Evolutionary conservation across 1,139 yeast species (phyloP).

Genomic region (Geotrichum histeridarum): DNA sequence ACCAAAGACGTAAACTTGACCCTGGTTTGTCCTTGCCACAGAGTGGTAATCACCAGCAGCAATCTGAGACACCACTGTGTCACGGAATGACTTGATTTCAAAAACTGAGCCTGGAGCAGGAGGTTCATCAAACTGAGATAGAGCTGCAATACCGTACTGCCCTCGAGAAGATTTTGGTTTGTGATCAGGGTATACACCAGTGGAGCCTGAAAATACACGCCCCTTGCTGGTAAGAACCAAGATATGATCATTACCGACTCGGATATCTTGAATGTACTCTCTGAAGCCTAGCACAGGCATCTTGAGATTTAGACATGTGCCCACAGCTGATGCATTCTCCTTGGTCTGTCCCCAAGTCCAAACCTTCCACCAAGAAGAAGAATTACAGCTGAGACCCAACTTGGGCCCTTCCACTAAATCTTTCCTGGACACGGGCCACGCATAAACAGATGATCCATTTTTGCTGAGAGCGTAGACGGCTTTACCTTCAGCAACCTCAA

Average conservation of each 20-base stretch:
- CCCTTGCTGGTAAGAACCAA: slow-evolving; percentile 59
- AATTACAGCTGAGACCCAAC: slow-evolving; percentile 2
- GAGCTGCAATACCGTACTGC: slow-evolving; percentile 74
- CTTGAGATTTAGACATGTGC: slow-evolving; percentile 19
- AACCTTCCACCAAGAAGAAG: slow-evolving; percentile 17
- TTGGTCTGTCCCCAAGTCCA: slow-evolving; percentile 18
- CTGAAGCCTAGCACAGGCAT: slow-evolving; percentile 35
- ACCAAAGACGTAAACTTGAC: slow-evolving; percentile 79
- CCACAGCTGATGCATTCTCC: slow-evolving; percentile 8
- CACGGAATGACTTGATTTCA: slow-evolving; percentile 34
- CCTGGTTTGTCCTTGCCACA: slow-evolving; percentile 56
- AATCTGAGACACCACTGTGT: slow-evolving; percentile 45
- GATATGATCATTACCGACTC: slow-evolving; percentile 64
- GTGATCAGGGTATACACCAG: slow-evolving; percentile 39
- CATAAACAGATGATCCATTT: slow-evolving; percentile 41
- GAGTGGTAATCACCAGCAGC: slow-evolving; percentile 75
- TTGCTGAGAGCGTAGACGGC: slow-evolving; percentile 52
- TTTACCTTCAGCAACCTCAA: slow-evolving; percentile 49
- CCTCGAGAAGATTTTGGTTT: slow-evolving; percentile 50
- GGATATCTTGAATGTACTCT: slow-evolving; percentile 49
- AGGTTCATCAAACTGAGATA: slow-evolving; percentile 55
- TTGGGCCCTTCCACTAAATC: slow-evolving; percentile 15
- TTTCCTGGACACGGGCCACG: slow-evolving; percentile 19
- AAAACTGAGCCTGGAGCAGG: slow-evolving; percentile 44
- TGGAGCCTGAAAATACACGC: slow-evolving; percentile 56